Percentiles rank a stretch among this genome's conserved stretches.
Evolutionary conservation across 2,329 filamentous ascomycete species (phyloP).

Genomic region (Sporothrix variecibatus): DNA sequence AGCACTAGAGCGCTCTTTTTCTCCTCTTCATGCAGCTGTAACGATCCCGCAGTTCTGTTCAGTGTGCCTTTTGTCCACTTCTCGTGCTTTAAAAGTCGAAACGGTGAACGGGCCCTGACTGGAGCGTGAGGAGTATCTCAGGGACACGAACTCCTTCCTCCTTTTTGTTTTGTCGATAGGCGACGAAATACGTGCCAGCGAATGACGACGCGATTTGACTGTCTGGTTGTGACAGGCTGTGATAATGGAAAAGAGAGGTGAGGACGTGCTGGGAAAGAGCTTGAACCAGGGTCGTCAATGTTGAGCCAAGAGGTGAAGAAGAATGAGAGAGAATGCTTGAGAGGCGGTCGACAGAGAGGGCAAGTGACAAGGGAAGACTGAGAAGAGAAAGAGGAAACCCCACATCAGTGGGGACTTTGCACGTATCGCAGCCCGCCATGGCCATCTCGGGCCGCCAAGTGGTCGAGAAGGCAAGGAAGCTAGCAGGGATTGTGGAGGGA

Average conservation of each 20-base stretch:
- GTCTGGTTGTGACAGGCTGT: neutral
- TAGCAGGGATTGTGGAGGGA: slow-evolving; percentile 6
- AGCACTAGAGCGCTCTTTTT: neutral
- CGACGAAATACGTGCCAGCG: neutral
- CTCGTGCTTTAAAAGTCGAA: neutral
- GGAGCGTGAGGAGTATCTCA: neutral
- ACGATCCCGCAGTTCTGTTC: no score
- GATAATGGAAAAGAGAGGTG: neutral
- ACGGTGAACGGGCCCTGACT: neutral
- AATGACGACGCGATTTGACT: neutral
- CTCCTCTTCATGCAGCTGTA: neutral
- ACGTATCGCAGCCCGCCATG: neutral
- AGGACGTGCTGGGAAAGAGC: neutral
- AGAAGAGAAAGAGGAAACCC: neutral
- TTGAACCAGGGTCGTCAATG: neutral
- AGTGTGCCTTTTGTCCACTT: neutral
- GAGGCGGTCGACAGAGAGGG: neutral
- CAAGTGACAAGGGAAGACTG: neutral
- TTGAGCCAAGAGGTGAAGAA: neutral
- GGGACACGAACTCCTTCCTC: neutral
- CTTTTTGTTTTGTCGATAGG: neutral
- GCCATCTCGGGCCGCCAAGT: slow-evolving; percentile 21
- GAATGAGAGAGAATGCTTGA: neutral
- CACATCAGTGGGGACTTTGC: neutral
- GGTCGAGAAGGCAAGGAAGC: slow-evolving; percentile 8